These are phyloP conservation scores for Sextonia rubra DNA, from an alignment of 164 flowering plant genomes.

Conservation along the genomic window DNA sequence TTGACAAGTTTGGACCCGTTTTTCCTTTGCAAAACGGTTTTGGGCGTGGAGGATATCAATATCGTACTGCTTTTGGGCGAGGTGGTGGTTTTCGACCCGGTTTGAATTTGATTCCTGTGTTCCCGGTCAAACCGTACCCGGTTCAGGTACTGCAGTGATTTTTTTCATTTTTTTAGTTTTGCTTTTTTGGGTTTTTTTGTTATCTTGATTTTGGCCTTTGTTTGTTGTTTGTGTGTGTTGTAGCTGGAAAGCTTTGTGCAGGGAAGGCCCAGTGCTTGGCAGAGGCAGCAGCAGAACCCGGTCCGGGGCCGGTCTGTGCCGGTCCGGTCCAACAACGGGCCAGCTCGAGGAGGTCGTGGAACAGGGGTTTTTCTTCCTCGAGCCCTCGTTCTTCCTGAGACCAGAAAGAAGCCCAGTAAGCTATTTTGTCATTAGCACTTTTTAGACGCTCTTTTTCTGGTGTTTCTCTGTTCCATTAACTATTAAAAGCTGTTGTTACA, in stretches of 20 bases:
- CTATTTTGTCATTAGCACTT: neutral
- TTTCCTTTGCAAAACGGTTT: neutral
- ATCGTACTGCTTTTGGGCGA: conserved; percentile 1
- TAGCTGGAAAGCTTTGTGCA: conserved; percentile 11
- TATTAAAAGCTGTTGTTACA: too few species aligned
- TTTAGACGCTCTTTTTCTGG: too few species aligned
- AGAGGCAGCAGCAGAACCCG: conserved; percentile 23
- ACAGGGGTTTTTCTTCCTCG: conserved; percentile 48
- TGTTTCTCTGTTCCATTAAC: too few species aligned
- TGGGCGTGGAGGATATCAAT: conserved; percentile 13
- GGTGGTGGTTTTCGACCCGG: conserved; percentile 8
- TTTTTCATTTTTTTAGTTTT: neutral
- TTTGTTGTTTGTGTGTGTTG: conserved; percentile 9
- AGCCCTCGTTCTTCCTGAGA: neutral
- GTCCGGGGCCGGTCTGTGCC: conserved; percentile 19
- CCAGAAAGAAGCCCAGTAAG: conserved; percentile 22
- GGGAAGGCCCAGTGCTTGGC: conserved; percentile 4
- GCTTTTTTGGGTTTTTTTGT: conserved; percentile 3
- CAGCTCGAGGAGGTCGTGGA: conserved; percentile 21
- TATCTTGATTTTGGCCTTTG: too few species aligned
- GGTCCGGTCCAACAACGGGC: conserved; percentile 5
- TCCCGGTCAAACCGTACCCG: neutral
- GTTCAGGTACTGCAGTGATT: neutral
- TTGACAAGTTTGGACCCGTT: neutral
- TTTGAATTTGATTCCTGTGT: conserved; percentile 1